Conservation (phyloP, 2,329 filamentous ascomycete genomes). For the Zymoseptoria ardabiliae region DNA sequence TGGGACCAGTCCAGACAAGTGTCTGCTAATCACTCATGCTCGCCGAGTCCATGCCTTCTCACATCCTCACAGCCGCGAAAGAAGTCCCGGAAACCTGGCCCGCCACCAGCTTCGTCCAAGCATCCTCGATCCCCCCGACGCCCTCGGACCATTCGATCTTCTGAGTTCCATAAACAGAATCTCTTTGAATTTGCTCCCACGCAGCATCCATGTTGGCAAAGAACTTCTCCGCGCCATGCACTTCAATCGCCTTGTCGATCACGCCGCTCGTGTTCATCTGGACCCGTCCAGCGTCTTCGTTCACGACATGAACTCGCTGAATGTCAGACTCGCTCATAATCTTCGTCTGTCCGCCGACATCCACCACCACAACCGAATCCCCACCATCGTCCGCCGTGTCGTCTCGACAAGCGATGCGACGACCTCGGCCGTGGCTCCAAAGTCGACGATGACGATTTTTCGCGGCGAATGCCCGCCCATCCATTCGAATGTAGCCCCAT, state of each 20-base stretch:
- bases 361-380: constrained; percentile 3
- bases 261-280: constrained; percentile 17
- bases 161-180: background rate
- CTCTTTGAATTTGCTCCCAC: constrained; percentile 2
- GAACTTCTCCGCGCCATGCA: constrained; percentile 6
- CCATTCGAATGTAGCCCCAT: background rate
- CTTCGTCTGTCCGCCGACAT: constrained; percentile 10
- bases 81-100: background rate
- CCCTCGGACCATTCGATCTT: background rate
- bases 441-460: constrained; percentile 13
- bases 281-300: background rate
- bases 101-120: background rate
- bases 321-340: background rate
- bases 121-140: background rate
- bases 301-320: background rate
- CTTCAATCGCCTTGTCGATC: constrained; percentile 5
- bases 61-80: background rate
- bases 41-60: background rate
- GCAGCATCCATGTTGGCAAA: constrained; percentile 3
- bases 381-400: background rate
- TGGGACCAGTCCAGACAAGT: too few relatives aligned
- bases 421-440: constrained; percentile 5
- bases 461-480: constrained; percentile 1
- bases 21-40: too few relatives aligned
- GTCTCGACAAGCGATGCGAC: background rate